Percentiles rank a stretch among this genome's conserved stretches.
Evolutionary conservation across 768 basidiomycete species (phyloP).

Genomic region (Scleroderma citrinum): DNA sequence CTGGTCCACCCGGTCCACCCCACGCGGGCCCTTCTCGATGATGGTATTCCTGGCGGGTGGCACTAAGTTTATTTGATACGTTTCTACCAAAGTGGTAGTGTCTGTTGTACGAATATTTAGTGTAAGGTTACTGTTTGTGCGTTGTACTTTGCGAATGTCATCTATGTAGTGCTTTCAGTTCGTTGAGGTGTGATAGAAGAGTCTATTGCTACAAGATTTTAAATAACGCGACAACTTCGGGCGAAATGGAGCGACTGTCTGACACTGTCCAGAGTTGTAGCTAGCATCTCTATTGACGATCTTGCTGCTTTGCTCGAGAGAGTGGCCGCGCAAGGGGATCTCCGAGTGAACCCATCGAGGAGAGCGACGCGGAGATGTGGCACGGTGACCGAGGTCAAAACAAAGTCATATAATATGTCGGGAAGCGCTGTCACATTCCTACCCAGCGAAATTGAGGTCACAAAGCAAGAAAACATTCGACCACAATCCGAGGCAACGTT

Average conservation of each 20-base stretch:
- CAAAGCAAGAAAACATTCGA: slow-evolving; percentile 1
- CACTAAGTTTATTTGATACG: slow-evolving; percentile 15
- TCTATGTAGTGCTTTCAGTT: neutral
- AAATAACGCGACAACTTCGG: neutral
- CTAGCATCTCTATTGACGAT: too few relatives aligned
- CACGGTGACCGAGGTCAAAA: neutral
- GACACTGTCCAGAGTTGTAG: too few relatives aligned
- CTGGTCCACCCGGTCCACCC: slow-evolving; percentile 34
- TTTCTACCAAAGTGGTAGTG: neutral
- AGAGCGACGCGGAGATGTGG: too few relatives aligned
- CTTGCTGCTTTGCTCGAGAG: neutral
- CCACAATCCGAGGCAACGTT: neutral
- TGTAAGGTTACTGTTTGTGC: neutral
- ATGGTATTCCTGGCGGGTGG: slow-evolving; percentile 44
- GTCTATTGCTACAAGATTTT: too few relatives aligned
- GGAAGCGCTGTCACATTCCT: slow-evolving; percentile 3
- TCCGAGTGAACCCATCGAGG: neutral
- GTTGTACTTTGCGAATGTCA: neutral
- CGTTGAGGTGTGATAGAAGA: neutral
- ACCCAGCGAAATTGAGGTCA: neutral
- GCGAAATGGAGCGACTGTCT: too few relatives aligned
- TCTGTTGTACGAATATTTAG: neutral
- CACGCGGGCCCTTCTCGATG: slow-evolving; percentile 28
- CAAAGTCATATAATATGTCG: neutral
- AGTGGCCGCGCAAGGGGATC: neutral